Evolutionary conservation across 768 basidiomycete genomes (phyloP).

Genomic region (Sutorius australiensis): DNA sequence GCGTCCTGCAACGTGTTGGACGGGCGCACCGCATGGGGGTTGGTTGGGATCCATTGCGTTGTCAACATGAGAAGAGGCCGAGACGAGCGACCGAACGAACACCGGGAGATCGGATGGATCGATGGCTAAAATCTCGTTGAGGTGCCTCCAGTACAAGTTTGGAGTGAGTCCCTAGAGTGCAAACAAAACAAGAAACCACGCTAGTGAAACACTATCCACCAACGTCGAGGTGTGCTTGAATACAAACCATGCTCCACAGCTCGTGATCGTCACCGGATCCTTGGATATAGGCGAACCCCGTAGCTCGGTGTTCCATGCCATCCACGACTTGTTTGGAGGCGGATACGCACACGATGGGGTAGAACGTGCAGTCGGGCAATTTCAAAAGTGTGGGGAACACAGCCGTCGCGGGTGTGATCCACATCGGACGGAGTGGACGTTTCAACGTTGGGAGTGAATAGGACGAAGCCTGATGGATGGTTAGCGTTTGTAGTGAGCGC

Average conservation of each 20-base stretch:
- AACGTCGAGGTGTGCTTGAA: not conserved
- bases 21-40: conserved; percentile 7
- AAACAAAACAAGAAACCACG: not conserved
- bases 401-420: conserved; percentile 76
- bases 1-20: conserved; percentile 34
- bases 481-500: not conserved
- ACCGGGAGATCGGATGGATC: conserved; percentile 46
- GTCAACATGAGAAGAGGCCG: not conserved
- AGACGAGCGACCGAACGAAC: conserved; percentile 19
- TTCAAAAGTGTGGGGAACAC: conserved; percentile 40
- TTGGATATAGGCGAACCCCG: conserved; percentile 86
- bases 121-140: conserved; percentile 43
- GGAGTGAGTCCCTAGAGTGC: conserved; percentile 68
- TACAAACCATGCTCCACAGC: conserved; percentile 71
- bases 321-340: conserved; percentile 71
- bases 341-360: conserved; percentile 80
- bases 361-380: conserved; percentile 34
- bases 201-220: not conserved
- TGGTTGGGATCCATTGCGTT: not conserved
- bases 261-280: conserved; percentile 97
- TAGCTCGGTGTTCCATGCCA: conserved; percentile 54
- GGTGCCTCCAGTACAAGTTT: conserved; percentile 62
- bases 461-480: conserved; percentile 54
- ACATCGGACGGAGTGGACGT: conserved; percentile 76
- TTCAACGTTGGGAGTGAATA: conserved; percentile 60